phyloP scores from a whole-genome alignment of 108 stramenopile species.

The Cyclostephanos invisitatus region DNA sequence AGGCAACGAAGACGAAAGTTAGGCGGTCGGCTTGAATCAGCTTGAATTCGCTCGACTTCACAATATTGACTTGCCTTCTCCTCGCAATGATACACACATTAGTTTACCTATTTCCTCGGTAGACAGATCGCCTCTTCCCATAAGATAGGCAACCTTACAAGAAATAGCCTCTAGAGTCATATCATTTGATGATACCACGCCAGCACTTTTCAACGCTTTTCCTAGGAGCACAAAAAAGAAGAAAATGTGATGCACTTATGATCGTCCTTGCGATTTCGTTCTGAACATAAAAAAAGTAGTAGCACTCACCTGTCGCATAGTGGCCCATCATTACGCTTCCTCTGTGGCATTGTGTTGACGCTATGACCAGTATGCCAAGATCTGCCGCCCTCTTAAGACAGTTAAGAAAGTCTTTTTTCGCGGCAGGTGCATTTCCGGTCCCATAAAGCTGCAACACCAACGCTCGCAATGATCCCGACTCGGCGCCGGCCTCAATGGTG shows the following conservation, averaged over 20 bases:
- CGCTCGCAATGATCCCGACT: slow-evolving; percentile 57
- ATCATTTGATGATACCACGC: slow-evolving; percentile 90
- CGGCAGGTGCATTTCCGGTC: slow-evolving; percentile 90
- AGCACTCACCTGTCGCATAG: slow-evolving; percentile 82
- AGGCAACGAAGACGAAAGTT: background rate
- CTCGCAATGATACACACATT: slow-evolving; percentile 74
- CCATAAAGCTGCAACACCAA: slow-evolving; percentile 96
- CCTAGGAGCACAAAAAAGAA: background rate
- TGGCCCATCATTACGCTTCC: slow-evolving; percentile 89
- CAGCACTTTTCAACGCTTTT: slow-evolving; percentile 66
- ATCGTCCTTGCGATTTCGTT: background rate
- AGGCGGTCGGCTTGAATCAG: background rate
- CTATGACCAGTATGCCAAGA: slow-evolving; percentile 86
- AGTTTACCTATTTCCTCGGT: slow-evolving; percentile 60
- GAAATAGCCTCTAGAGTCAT: slow-evolving; percentile 96
- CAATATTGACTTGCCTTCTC: slow-evolving; percentile 43
- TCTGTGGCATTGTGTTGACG: slow-evolving; percentile 90
- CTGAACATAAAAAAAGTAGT: background rate
- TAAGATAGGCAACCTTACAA: slow-evolving; percentile 91
- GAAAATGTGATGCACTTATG: background rate
- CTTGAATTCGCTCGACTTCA: background rate
- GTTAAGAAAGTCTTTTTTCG: slow-evolving; percentile 76
- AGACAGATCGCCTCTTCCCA: slow-evolving; percentile 74
- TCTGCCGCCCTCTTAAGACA: slow-evolving; percentile 67
- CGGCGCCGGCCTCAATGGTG: slow-evolving; percentile 38